phyloP scores from a whole-genome alignment of 2,329 filamentous ascomycete genomes.

The Fusarium graminum region DNA sequence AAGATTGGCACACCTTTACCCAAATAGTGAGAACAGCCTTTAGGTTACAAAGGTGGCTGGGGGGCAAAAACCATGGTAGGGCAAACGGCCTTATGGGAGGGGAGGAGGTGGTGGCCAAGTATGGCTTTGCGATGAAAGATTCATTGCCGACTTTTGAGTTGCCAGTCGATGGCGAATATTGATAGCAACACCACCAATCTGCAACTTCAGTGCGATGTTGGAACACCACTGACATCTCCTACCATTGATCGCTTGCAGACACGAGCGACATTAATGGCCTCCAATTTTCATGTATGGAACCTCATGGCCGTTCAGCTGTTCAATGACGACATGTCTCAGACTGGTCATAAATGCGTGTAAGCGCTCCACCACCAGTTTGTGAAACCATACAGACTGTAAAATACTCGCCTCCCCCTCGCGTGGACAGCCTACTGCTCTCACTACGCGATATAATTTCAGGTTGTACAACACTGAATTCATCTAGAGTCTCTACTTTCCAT shows the following conservation, averaged over 20 bases:
- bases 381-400: conserved; percentile 30
- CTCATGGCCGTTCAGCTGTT: conserved; percentile 13
- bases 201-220: not conserved
- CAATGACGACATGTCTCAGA: conserved; percentile 46
- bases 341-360: conserved; percentile 5
- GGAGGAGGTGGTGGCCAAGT: conserved; percentile 46
- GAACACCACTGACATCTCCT: not conserved
- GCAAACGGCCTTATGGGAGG: conserved; percentile 46
- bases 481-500: not conserved
- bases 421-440: not conserved
- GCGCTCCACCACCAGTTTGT: conserved; percentile 26
- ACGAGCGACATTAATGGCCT: conserved; percentile 1
- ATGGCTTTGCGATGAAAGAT: conserved; percentile 44
- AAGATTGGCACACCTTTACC: conserved; percentile 62
- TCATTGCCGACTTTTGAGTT: conserved; percentile 39
- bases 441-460: not conserved
- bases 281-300: conserved; percentile 1
- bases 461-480: not conserved
- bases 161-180: conserved; percentile 25
- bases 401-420: conserved; percentile 23
- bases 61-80: conserved; percentile 38
- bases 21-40: conserved; percentile 55
- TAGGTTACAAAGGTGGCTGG: conserved; percentile 60
- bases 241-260: conserved; percentile 7
- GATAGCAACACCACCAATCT: not conserved